Conservation (phyloP, 2,329 filamentous ascomycete species). For the Aspergillus fructus region DNA sequence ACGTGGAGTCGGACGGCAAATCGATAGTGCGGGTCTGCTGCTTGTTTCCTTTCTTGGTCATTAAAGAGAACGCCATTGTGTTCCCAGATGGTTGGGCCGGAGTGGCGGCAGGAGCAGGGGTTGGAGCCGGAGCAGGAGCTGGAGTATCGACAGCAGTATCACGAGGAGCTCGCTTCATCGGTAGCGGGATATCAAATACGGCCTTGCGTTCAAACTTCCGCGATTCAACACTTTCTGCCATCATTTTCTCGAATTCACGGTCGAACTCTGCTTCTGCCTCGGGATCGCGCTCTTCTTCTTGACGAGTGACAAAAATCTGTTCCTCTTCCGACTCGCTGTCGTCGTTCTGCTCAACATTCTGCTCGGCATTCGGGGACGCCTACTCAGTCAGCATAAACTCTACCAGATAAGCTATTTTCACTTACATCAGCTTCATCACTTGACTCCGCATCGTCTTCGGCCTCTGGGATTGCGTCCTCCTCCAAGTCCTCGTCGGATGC, state of each 20-base stretch:
- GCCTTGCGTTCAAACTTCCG: constrained; percentile 94
- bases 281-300: constrained; percentile 86
- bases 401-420: constrained; percentile 16
- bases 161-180: constrained; percentile 70
- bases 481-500: constrained; percentile 75
- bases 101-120: constrained; percentile 27
- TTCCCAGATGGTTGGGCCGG: constrained; percentile 39
- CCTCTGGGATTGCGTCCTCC: constrained; percentile 57
- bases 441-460: constrained; percentile 55
- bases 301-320: constrained; percentile 84
- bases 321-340: constrained; percentile 71
- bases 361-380: constrained; percentile 49
- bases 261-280: constrained; percentile 97
- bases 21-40: constrained; percentile 91
- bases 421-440: constrained; percentile 52
- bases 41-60: constrained; percentile 94
- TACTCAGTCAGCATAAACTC: constrained; percentile 22
- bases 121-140: background rate
- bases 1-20: constrained; percentile 80
- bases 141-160: constrained; percentile 53
- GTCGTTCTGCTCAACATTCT: constrained; percentile 46
- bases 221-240: constrained; percentile 94
- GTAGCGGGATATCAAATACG: constrained; percentile 94
- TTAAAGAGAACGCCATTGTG: constrained; percentile 95
- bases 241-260: constrained; percentile 95